These are phyloP conservation scores for Trichosporon coremiiforme DNA, from an alignment of 1,284 basidiomycete species.

Conservation along the genomic window DNA sequence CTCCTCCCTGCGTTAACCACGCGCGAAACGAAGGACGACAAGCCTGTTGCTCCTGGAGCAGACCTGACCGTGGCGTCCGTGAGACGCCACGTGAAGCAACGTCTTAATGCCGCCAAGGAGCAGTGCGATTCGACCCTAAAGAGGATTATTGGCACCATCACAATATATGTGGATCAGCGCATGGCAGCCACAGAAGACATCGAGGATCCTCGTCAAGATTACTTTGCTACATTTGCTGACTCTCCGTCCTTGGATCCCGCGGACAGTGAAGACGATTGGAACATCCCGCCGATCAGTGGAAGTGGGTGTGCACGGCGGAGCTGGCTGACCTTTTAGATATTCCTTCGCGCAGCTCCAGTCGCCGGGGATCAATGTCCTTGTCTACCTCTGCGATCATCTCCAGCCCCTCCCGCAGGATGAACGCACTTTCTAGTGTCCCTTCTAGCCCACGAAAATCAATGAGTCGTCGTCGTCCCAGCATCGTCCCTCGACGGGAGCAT, in stretches of 20 bases:
- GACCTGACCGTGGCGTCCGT: constrained; percentile 67
- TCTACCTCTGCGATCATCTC: constrained; percentile 31
- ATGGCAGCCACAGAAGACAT: constrained; percentile 38
- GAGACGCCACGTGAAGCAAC: constrained; percentile 86
- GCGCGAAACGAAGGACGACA: constrained; percentile 24
- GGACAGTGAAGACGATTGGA: constrained; percentile 46
- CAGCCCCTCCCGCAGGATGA: constrained; percentile 41
- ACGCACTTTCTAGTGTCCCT: constrained; percentile 38
- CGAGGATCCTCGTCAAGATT: constrained; percentile 43
- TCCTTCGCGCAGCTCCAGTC: constrained; percentile 45
- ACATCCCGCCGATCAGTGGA: constrained; percentile 27
- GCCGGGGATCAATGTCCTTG: constrained; percentile 47
- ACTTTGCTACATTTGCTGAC: constrained; percentile 52
- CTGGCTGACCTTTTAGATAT: constrained; percentile 20
- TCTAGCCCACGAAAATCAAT: constrained; percentile 41
- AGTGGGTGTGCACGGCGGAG: constrained; percentile 11
- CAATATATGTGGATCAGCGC: constrained; percentile 87
- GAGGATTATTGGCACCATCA: constrained; percentile 89
- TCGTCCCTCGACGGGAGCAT: constrained; percentile 39
- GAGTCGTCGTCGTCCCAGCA: constrained; percentile 46
- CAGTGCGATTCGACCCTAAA: constrained; percentile 94
- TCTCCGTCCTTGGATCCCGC: constrained; percentile 45
- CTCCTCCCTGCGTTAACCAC: constrained; percentile 24
- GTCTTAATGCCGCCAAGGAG: constrained; percentile 89
- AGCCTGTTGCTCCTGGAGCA: constrained; percentile 45